Evolutionary conservation across 306 rosid genomes (phyloP).

Genomic region (Coriaria nepalensis): DNA sequence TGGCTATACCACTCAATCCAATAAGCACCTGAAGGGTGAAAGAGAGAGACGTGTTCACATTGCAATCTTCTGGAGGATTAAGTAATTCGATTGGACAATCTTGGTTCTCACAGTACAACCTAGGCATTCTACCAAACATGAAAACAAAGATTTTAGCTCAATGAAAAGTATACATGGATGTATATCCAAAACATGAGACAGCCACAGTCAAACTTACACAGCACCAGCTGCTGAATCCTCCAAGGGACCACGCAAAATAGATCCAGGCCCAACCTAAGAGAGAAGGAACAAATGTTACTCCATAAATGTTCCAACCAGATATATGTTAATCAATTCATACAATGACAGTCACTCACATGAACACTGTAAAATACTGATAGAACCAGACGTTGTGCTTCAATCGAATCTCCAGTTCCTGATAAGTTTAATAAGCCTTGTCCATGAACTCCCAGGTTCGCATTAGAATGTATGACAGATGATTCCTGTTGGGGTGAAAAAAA

Average conservation of each 20-base stretch:
- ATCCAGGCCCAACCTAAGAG: conserved; percentile 78
- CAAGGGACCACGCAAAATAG: conserved; percentile 88
- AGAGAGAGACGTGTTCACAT: conserved; percentile 82
- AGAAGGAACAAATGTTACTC: too few species aligned
- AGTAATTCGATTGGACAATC: conserved; percentile 70
- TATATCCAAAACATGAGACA: background rate
- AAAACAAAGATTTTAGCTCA: conserved; percentile 12
- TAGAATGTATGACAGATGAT: conserved; percentile 90
- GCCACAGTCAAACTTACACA: conserved; percentile 46
- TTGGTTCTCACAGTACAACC: conserved; percentile 58
- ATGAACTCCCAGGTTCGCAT: conserved; percentile 97
- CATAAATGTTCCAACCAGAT: too few species aligned
- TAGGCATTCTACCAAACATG: conserved; percentile 59
- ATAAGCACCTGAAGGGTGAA: conserved; percentile 83
- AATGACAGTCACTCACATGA: conserved; percentile 46
- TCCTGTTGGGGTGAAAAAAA: conserved; percentile 38
- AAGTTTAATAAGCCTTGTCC: conserved; percentile 96
- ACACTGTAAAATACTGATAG: conserved; percentile 80
- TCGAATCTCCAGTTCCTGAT: conserved; percentile 89
- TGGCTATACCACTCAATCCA: conserved; percentile 8
- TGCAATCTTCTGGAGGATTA: conserved; percentile 97
- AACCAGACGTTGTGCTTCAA: conserved; percentile 95
- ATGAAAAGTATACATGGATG: conserved; percentile 2
- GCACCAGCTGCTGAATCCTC: conserved; percentile 66
- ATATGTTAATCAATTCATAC: background rate